Evolutionary conservation across 164 flowering plant genomes (phyloP).

Genomic region (Umbilicus rupestris): DNA sequence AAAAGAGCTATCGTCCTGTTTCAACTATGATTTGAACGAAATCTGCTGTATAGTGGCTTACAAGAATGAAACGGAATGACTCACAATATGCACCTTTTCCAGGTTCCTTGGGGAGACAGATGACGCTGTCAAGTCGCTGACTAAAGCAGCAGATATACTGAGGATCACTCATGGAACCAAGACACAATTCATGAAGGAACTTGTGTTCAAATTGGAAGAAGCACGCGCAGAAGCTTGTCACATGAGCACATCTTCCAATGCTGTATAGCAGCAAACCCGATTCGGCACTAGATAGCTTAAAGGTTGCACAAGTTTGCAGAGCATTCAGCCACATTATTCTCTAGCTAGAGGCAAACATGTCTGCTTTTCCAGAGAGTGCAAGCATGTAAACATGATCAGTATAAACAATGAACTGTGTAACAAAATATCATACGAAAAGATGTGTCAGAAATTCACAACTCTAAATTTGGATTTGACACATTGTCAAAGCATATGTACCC

Average conservation of each 20-base stretch:
- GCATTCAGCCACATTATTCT: no score
- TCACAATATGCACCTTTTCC: conserved; percentile 2
- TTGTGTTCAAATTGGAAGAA: conserved; percentile 58
- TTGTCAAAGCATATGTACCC: no score
- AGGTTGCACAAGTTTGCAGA: neutral
- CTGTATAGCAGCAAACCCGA: neutral
- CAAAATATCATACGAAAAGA: no score
- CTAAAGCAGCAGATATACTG: conserved; percentile 58
- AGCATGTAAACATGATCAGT: no score
- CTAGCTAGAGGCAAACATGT: no score
- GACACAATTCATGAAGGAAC: conserved; percentile 60
- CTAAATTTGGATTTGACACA: no score
- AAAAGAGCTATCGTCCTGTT: neutral
- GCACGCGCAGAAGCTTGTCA: conserved; percentile 82
- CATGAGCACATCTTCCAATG: conserved; percentile 19
- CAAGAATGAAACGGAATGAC: neutral
- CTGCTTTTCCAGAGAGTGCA: no score
- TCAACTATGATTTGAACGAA: neutral
- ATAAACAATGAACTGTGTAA: no score
- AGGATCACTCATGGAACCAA: conserved; percentile 74
- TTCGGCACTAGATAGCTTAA: neutral
- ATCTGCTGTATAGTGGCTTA: neutral
- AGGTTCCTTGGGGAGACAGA: conserved; percentile 80
- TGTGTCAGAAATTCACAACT: no score
- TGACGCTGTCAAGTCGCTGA: conserved; percentile 45